Evolutionary conservation across 2,329 filamentous ascomycete genomes (phyloP).

Genomic region (Zymoseptoria tritici): DNA sequence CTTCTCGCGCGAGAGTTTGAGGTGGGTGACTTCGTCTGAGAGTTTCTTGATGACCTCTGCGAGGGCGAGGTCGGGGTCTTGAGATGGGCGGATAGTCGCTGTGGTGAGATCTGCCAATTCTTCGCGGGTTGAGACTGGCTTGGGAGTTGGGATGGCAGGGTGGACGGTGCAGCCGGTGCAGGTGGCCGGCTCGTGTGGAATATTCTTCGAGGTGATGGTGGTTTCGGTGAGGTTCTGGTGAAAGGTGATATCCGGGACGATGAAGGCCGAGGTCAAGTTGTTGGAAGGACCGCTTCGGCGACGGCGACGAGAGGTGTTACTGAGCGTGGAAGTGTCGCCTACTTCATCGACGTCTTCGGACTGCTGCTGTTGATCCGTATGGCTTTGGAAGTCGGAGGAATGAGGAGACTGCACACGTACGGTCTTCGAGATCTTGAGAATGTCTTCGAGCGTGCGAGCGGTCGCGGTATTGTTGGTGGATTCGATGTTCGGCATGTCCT

Average conservation of each 20-base stretch:
- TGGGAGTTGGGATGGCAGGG: constrained; percentile 32
- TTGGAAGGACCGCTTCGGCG: constrained; percentile 42
- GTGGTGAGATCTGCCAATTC: constrained; percentile 43
- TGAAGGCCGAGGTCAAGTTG: constrained; percentile 53
- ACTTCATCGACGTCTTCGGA: constrained; percentile 26
- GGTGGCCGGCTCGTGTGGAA: constrained; percentile 41
- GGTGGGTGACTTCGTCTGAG: constrained; percentile 69
- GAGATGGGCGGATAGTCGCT: constrained; percentile 53
- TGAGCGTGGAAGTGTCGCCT: constrained; percentile 41
- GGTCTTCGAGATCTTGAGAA: constrained; percentile 25
- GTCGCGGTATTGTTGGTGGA: constrained; percentile 25
- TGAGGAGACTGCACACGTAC: constrained; percentile 32
- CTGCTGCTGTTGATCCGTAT: constrained; percentile 17
- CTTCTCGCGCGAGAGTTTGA: constrained; percentile 60
- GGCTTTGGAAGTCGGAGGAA: constrained; percentile 21
- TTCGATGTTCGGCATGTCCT: constrained; percentile 31
- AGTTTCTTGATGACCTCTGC: constrained; percentile 77
- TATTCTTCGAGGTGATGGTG: constrained; percentile 4
- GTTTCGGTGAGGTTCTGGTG: constrained; percentile 19
- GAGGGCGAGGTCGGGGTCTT: constrained; percentile 64
- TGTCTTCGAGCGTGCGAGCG: constrained; percentile 18
- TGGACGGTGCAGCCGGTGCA: constrained; percentile 47
- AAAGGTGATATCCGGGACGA: constrained; percentile 56
- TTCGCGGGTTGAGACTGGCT: constrained; percentile 28
- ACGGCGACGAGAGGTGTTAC: constrained; percentile 44